Conservation (phyloP, 192 early-diverging fungal species). For the Backusella mclennaniae region DNA sequence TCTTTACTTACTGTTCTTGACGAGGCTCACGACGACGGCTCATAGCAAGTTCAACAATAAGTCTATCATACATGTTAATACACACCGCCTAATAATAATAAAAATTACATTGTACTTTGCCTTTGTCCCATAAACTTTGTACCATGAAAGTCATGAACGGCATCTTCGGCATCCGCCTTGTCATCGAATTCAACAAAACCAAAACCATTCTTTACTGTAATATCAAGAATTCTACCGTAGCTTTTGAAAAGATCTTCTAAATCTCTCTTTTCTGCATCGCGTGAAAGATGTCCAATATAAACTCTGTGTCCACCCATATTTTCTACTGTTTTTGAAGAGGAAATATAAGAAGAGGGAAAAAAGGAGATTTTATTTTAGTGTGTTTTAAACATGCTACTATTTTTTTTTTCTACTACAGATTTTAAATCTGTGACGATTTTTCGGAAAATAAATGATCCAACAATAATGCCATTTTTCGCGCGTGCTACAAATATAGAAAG, state of each 20-base stretch:
- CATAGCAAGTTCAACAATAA: constrained; percentile 83
- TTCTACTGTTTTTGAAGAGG: background rate
- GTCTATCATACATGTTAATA: constrained; percentile 36
- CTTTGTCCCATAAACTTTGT: constrained; percentile 83
- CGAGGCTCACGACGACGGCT: constrained; percentile 53
- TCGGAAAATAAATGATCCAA: no score
- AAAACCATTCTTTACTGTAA: constrained; percentile 82
- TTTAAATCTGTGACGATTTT: no score
- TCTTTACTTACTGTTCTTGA: constrained; percentile 21
- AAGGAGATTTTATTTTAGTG: background rate
- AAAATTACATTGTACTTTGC: constrained; percentile 38
- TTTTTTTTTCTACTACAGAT: no score
- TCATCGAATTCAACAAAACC: constrained; percentile 95
- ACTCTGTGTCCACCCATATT: constrained; percentile 43
- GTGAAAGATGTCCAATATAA: constrained; percentile 81
- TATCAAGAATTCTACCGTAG: constrained; percentile 81
- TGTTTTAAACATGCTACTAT: background rate
- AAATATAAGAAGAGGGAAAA: background rate
- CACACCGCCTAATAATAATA: background rate
- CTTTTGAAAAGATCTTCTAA: constrained; percentile 77
- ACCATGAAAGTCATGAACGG: constrained; percentile 81
- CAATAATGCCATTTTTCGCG: no score
- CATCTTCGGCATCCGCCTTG: constrained; percentile 85
- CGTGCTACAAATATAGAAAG: no score
- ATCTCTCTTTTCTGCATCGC: constrained; percentile 83